Evolutionary conservation across 371 early-diverging fungal genomes (phyloP).

Genomic region (Mucor circinelloides): DNA sequence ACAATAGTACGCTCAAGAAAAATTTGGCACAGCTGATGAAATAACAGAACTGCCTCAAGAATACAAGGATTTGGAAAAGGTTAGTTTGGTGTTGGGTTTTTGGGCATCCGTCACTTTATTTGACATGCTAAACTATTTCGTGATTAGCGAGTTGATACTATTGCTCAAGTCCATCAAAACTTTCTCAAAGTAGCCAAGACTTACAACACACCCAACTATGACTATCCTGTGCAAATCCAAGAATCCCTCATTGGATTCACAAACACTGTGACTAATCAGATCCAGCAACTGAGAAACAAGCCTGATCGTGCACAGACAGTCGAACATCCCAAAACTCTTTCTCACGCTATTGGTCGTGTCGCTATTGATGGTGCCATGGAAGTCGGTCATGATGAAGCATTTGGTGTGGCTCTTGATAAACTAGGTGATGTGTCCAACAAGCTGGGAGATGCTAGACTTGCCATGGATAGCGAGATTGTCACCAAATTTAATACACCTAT

Average conservation of each 20-base stretch:
- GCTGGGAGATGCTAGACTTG: slow-evolving; percentile 76
- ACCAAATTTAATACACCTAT: slow-evolving; percentile 79
- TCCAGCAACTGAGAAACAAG: slow-evolving; percentile 65
- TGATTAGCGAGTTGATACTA: slow-evolving; percentile 66
- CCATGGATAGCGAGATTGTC: slow-evolving; percentile 74
- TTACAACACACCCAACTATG: slow-evolving; percentile 73
- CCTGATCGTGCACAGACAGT: slow-evolving; percentile 49
- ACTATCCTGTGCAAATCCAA: slow-evolving; percentile 77
- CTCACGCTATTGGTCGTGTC: slow-evolving; percentile 78
- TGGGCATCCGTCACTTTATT: neutral
- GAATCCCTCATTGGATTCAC: slow-evolving; percentile 74
- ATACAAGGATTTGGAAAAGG: slow-evolving; percentile 83
- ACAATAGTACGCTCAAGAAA: slow-evolving; percentile 85
- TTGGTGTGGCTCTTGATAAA: slow-evolving; percentile 83
- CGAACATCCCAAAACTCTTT: slow-evolving; percentile 63
- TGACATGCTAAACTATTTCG: neutral
- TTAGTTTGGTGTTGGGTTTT: slow-evolving; percentile 22
- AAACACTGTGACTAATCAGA: slow-evolving; percentile 59
- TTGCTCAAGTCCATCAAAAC: slow-evolving; percentile 65
- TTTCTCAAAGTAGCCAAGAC: slow-evolving; percentile 77
- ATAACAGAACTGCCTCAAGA: slow-evolving; percentile 91
- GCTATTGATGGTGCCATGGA: slow-evolving; percentile 64
- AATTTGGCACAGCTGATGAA: slow-evolving; percentile 78
- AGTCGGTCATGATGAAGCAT: slow-evolving; percentile 76
- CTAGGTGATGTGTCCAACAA: slow-evolving; percentile 80